Base-by-base conservation (phyloP, 202 grass and related monocot species). In the Panicum virgatum region DNA sequence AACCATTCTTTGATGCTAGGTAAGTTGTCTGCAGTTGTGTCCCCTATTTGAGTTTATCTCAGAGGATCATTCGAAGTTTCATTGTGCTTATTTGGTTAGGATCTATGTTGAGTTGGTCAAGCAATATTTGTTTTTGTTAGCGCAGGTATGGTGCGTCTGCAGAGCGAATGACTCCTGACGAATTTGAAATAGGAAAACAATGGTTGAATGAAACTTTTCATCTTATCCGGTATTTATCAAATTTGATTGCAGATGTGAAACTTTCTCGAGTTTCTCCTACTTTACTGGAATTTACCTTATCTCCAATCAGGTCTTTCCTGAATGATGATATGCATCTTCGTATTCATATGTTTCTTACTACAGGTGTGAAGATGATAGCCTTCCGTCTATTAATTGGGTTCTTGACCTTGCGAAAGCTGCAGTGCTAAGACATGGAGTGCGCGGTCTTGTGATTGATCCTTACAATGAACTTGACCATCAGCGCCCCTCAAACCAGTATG, bases 391-490 rank as follows among this genome's bases (percentile, higher is more conserved):
- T 65, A 84, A 83, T 40, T 99, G 96, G 96, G 91, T 99, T 89
- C 92, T 99, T 75, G 30, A 76, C 14, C 93, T 90, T 83, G 93
- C 96, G 52, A 94, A 99, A 87, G 89, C 85, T 69, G 93, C 93
- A 72, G 96, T 96, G 76, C 72, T 90, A 36, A 95, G 96, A 88
- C 82, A 94, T 81, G 93, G 96, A 79, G 80, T 96, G 23, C 83
- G 89, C 16, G 96, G 96, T 76, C 93, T 99, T 73, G 96, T 99
- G 27, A 99, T 99, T 66, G 91, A 99, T 89, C 93, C 96, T 50
- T 99, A 96, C 62, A 99, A 99, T 60, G 96, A 99, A 83, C 93
- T 99, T 69, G 96, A 96, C 87, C 96, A 99, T 87, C 96, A 99
- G 69, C 90, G 93, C 20, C 9, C 87, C 32, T n/a, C 85, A 68